Evolutionary conservation across 306 rosid species (phyloP), one percentile per base, ranked within the genome.

Genomic region (Cucurbita maxima): DNA sequence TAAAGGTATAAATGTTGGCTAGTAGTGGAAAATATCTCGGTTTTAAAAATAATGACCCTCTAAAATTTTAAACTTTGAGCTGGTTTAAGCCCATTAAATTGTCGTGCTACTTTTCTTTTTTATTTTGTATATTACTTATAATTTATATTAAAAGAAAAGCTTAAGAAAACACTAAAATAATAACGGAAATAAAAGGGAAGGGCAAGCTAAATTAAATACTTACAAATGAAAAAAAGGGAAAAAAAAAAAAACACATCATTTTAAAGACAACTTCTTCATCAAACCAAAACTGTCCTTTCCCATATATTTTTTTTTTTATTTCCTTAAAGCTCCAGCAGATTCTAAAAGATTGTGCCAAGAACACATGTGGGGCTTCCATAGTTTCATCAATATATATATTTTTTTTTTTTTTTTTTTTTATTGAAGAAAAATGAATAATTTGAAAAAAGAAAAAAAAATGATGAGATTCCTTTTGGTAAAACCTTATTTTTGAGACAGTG

Each of bases 301-400:
- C 37, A 20, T 41, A 22, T 22, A 5, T 12, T 20, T 19, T 20
- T 20, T 19, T 20, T 44, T 50, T 13, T 10, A 4, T 13, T 44
- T 45, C 56, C 73, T 13, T 68, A 68, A 68, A 68, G 73, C 57
- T 22, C 43, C 40, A 68, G 13, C 56, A 45, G 55, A 68, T 66
- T 66, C 51, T 64, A 64, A 64, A 64, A 64, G 71, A 41, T 64
- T 43, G 71, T 64, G 71, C 71, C 71, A 18, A 43, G n/a, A 43
- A 64, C 53, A 64, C 71, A 64, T 64, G 71, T 64, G 71, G 71
- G 71, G 34, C 37, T 64, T 64, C 13, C 37, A 43, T 64, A 43
- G 34, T 41, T 43, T 64, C 53, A 64, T 18, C n/a, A 19, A 10
- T 43, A 1, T 63, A 2, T 63, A 2, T 18, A n/a, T 19, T 12